phyloP scores from a whole-genome alignment of 2,329 filamentous ascomycete species.

The Epichloe brachyelytri region DNA sequence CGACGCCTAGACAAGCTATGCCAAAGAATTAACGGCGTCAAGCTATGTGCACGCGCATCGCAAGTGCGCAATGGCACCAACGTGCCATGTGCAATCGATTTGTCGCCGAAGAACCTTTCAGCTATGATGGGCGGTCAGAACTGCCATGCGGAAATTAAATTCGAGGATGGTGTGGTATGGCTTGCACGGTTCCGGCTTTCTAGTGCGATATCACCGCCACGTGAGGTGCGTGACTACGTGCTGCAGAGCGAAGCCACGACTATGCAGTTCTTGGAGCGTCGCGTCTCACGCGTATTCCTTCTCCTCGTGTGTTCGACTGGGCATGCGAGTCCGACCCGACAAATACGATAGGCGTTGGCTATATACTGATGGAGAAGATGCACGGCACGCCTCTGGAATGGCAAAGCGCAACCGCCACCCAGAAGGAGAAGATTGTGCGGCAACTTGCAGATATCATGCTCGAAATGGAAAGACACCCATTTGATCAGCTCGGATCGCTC shows the following conservation, averaged over 20 bases:
- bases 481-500: slow-evolving; percentile 16
- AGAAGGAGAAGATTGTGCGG: slow-evolving; percentile 18
- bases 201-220: not conserved
- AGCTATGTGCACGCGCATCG: not conserved
- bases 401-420: slow-evolving; percentile 14
- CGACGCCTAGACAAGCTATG: not conserved
- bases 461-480: slow-evolving; percentile 20
- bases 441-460: slow-evolving; percentile 20
- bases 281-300: slow-evolving; percentile 16
- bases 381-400: slow-evolving; percentile 21
- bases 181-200: not conserved
- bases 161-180: slow-evolving; percentile 11
- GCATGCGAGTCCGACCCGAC: slow-evolving; percentile 16
- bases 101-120: slow-evolving; percentile 10
- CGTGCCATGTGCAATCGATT: slow-evolving; percentile 10
- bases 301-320: slow-evolving; percentile 21
- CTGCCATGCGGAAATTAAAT: slow-evolving; percentile 16
- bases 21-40: not conserved
- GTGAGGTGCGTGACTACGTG: not conserved
- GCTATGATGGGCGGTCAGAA: slow-evolving; percentile 16
- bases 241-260: slow-evolving; percentile 16
- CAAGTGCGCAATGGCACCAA: not conserved
- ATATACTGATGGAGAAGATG: slow-evolving; percentile 30
- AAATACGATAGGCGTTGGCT: slow-evolving; percentile 23
- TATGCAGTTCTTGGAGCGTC: slow-evolving; percentile 11